phyloP scores from a whole-genome alignment of 805 yeast genomes.

The Wickerhamomyces queroliae region DNA sequence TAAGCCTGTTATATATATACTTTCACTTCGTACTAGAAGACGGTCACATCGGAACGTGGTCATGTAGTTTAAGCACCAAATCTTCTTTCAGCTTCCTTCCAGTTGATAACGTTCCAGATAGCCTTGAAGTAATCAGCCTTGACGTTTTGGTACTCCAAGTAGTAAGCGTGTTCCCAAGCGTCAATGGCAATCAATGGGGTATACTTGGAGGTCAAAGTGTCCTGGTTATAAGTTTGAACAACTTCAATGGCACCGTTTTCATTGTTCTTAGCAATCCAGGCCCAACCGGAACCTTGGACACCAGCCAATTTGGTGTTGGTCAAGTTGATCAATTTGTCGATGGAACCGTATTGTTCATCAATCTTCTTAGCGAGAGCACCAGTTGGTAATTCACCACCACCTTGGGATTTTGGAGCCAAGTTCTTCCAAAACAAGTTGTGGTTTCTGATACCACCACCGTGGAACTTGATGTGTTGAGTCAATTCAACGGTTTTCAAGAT shows the following conservation, averaged over 20 bases:
- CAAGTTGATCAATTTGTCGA: constrained; percentile 57
- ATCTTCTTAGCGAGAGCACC: constrained; percentile 58
- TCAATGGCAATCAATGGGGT: constrained; percentile 84
- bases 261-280: constrained; percentile 79
- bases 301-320: constrained; percentile 77
- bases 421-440: constrained; percentile 86
- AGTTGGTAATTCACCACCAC: constrained; percentile 67
- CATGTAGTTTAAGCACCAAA: constrained; percentile 29
- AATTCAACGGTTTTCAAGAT: constrained; percentile 54
- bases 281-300: constrained; percentile 95
- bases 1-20: too few relatives aligned
- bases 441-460: constrained; percentile 89
- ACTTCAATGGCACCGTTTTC: constrained; percentile 72
- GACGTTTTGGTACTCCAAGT: constrained; percentile 87
- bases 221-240: constrained; percentile 81
- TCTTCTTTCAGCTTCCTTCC: constrained; percentile 85
- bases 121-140: constrained; percentile 91
- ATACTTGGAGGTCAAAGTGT: constrained; percentile 62
- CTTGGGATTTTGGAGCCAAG: constrained; percentile 66
- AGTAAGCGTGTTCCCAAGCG: constrained; percentile 97
- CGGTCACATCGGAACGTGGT: not conserved
- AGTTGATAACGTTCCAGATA: constrained; percentile 90
- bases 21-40: too few relatives aligned
- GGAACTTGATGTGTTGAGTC: constrained; percentile 78
- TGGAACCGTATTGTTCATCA: constrained; percentile 58